Percentiles rank a stretch among this genome's conserved stretches.
Evolutionary conservation across 805 yeast species (phyloP).

Genomic region (Ogataea salicorniae): DNA sequence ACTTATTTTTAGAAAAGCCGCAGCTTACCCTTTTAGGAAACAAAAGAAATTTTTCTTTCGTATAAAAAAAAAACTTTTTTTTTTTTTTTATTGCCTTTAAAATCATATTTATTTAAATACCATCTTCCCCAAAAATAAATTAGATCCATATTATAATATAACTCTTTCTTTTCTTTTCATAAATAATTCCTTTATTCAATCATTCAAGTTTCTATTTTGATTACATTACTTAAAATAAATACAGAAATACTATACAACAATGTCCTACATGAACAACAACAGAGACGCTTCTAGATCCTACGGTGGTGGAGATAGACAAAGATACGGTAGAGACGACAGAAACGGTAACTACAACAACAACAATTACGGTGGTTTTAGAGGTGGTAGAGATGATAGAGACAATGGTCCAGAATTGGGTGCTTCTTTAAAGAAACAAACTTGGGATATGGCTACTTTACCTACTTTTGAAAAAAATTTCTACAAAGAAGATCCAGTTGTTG

Average conservation of each 20-base stretch:
- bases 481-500: conserved; percentile 75
- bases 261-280: conserved; percentile 40
- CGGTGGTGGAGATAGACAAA: conserved; percentile 35
- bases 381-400: conserved; percentile 29
- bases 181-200: background rate
- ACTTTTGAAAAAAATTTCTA: conserved; percentile 94
- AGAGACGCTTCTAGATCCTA: conserved; percentile 29
- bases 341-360: conserved; percentile 32
- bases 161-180: background rate
- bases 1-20: too few relatives aligned
- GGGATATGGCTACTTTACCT: conserved; percentile 75
- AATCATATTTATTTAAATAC: too few relatives aligned
- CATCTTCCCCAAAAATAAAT: too few relatives aligned
- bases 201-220: background rate
- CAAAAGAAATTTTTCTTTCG: too few relatives aligned
- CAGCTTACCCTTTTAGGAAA: too few relatives aligned
- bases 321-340: conserved; percentile 33
- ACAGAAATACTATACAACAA: conserved; percentile 11
- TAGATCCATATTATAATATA: too few relatives aligned
- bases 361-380: conserved; percentile 32
- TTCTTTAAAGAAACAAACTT: conserved; percentile 66
- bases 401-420: conserved; percentile 47
- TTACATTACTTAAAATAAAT: background rate
- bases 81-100: too few relatives aligned
- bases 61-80: too few relatives aligned